phyloP scores from a whole-genome alignment of 805 yeast genomes.

The Kuraishia hungarica region DNA sequence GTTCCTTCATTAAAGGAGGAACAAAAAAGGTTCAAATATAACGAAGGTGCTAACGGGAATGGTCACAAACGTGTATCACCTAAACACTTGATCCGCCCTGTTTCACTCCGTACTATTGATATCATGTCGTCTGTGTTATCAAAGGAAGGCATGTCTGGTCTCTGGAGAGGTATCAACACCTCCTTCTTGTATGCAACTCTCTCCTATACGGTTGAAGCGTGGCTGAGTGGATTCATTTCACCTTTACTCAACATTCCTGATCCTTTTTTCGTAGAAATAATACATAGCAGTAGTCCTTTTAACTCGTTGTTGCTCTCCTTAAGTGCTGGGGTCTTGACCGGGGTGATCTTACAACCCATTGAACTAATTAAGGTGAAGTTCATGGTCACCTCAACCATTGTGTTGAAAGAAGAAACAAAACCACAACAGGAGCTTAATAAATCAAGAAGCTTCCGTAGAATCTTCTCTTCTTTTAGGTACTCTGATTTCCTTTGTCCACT shows the following conservation, averaged over 20 bases:
- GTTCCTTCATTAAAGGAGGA: conserved; percentile 7
- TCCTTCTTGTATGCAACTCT: conserved; percentile 72
- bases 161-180: conserved; percentile 70
- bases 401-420: conserved; percentile 13
- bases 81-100: conserved; percentile 37
- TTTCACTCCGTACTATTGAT: conserved; percentile 54
- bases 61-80: not conserved
- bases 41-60: not conserved
- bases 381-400: conserved; percentile 57
- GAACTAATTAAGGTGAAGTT: conserved; percentile 74
- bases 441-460: conserved; percentile 63
- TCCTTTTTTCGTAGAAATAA: conserved; percentile 75
- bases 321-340: conserved; percentile 64
- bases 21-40: not conserved
- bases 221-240: conserved; percentile 85
- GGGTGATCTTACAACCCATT: conserved; percentile 67
- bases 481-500: conserved; percentile 40
- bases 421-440: conserved; percentile 8
- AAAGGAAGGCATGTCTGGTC: conserved; percentile 63
- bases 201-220: conserved; percentile 72
- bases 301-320: conserved; percentile 61
- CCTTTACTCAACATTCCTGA: conserved; percentile 81
- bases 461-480: conserved; percentile 43
- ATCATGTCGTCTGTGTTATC: conserved; percentile 55
- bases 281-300: conserved; percentile 72